Conservation (phyloP, 2,329 filamentous ascomycete genomes). For the Sporothrix euskadiensis region DNA sequence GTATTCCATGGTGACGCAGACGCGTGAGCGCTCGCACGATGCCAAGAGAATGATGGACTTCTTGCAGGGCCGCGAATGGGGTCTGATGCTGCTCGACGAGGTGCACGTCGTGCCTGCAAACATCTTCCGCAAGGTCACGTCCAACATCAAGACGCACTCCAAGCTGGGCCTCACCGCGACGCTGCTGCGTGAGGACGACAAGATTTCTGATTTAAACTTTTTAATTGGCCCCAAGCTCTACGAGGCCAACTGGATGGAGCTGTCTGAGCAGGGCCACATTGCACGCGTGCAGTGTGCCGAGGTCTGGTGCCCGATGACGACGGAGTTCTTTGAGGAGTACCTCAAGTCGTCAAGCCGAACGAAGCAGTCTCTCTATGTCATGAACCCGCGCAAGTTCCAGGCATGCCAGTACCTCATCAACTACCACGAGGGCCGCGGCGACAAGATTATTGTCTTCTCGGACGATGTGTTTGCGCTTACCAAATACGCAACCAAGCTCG, state of each 20-base stretch:
- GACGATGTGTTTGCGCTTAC: constrained; percentile 94
- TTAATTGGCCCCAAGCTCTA: constrained; percentile 96
- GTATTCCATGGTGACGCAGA: constrained; percentile 98
- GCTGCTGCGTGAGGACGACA: constrained; percentile 92
- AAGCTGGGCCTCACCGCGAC: constrained; percentile 95
- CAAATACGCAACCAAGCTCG: constrained; percentile 78
- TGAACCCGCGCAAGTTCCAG: constrained; percentile 97
- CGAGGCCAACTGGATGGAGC: constrained; percentile 99
- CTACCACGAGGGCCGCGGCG: constrained; percentile 89
- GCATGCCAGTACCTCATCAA: constrained; percentile 98
- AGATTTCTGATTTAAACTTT: constrained; percentile 96
- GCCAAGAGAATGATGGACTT: constrained; percentile 98
- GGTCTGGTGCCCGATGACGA: constrained; percentile 99
- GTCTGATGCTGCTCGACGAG: constrained; percentile 93
- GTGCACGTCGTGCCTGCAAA: constrained; percentile 97
- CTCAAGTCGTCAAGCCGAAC: constrained; percentile 46
- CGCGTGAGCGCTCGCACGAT: constrained; percentile 82
- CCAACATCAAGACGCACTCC: constrained; percentile 88
- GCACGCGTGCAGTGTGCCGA: constrained; percentile 96
- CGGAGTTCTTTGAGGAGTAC: constrained; percentile 96
- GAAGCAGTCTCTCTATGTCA: constrained; percentile 71
- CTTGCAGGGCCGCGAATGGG: constrained; percentile 86
- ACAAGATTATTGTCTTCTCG: constrained; percentile 98
- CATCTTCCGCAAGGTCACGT: constrained; percentile 93
- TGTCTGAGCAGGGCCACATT: constrained; percentile 95